phyloP scores from a whole-genome alignment of 108 stramenopile genomes.

The Skeletonema menzelii region DNA sequence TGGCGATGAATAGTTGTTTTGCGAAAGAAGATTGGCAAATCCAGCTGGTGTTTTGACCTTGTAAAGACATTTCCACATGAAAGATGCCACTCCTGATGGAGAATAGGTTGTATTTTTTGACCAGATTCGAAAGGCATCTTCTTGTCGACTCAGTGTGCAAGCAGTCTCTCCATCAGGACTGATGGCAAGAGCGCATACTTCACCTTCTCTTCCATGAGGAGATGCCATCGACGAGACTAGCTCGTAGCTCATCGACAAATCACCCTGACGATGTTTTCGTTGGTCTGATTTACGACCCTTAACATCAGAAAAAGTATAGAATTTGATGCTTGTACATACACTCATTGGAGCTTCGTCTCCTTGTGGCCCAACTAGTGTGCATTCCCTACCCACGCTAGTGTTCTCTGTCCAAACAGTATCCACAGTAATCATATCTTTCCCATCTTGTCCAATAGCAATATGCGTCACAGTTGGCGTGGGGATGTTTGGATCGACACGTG shows the following conservation, averaged over 20 bases:
- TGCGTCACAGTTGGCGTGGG: slow-evolving; percentile 69
- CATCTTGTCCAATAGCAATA: slow-evolving; percentile 51
- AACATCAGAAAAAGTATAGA: slow-evolving; percentile 53
- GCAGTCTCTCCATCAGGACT: slow-evolving; percentile 55
- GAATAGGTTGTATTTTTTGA: slow-evolving; percentile 20
- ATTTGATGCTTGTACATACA: slow-evolving; percentile 65
- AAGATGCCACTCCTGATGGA: neutral
- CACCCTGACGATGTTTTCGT: slow-evolving; percentile 20
- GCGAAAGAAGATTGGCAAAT: slow-evolving; percentile 53
- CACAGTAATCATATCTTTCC: slow-evolving; percentile 66
- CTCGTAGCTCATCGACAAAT: slow-evolving; percentile 46
- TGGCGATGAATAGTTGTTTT: slow-evolving; percentile 11
- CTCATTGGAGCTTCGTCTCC: slow-evolving; percentile 37
- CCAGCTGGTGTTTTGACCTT: slow-evolving; percentile 76
- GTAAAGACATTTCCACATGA: slow-evolving; percentile 72
- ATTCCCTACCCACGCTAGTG: slow-evolving; percentile 43
- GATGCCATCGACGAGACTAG: slow-evolving; percentile 69
- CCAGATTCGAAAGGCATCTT: slow-evolving; percentile 85
- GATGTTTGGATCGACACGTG: slow-evolving; percentile 43
- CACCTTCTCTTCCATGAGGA: slow-evolving; percentile 72
- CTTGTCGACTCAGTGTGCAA: slow-evolving; percentile 78
- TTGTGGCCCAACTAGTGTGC: slow-evolving; percentile 16
- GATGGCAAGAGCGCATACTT: slow-evolving; percentile 59
- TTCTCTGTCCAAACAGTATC: slow-evolving; percentile 76
- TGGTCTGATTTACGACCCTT: slow-evolving; percentile 19